These are phyloP conservation scores for Murraya koenigii DNA, from an alignment of 345 rosid species.

Conservation along the genomic window DNA sequence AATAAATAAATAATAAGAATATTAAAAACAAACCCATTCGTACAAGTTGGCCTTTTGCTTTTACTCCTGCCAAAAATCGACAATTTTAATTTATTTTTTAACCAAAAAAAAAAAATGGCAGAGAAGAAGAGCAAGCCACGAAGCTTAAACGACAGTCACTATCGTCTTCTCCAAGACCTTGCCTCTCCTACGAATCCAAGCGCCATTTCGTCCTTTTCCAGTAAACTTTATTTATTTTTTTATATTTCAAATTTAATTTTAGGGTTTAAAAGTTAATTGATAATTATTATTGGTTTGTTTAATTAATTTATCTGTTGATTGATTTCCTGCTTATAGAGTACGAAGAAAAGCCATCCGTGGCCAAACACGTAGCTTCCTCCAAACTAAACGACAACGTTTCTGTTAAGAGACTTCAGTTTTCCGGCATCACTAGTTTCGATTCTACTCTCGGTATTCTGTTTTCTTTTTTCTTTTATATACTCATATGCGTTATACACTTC, in stretches of 20 bases:
- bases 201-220: constrained; percentile 23
- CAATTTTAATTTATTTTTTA: neutral
- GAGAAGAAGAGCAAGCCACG: constrained; percentile 53
- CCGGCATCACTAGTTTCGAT: constrained; percentile 54
- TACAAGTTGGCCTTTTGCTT: neutral
- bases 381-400: constrained; percentile 21
- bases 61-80: neutral
- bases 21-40: neutral
- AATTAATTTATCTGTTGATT: neutral
- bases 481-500: no score
- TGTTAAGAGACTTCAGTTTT: constrained; percentile 25
- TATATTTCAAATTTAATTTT: neutral
- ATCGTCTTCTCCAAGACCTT: constrained; percentile 72
- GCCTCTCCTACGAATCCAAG: constrained; percentile 54
- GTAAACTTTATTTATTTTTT: constrained; percentile 17
- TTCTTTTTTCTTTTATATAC: neutral
- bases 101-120: constrained; percentile 33
- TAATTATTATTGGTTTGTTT: neutral
- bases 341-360: constrained; percentile 16
- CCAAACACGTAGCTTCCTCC: neutral
- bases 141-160: constrained; percentile 82
- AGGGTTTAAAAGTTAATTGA: neutral
- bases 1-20: neutral
- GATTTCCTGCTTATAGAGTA: constrained; percentile 17
- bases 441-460: constrained; percentile 42